phyloP scores from a whole-genome alignment of 2,329 filamentous ascomycete species.

The Pseudogymnoascus sp. region DNA sequence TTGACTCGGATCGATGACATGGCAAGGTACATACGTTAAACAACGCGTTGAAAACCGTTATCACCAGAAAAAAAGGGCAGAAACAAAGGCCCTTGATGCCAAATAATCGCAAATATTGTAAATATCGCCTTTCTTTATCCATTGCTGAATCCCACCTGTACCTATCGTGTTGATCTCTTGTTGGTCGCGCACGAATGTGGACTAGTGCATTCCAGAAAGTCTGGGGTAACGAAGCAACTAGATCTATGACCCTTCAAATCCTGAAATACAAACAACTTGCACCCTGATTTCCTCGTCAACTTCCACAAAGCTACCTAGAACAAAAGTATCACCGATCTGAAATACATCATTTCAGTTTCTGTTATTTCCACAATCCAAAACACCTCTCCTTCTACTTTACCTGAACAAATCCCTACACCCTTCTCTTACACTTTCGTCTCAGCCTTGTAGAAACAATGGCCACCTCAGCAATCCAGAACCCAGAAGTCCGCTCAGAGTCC shows the following conservation, averaged over 20 bases:
- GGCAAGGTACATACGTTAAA: background rate
- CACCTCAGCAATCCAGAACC: constrained; percentile 53
- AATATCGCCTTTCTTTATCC: background rate
- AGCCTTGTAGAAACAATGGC: constrained; percentile 44
- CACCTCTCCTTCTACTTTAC: background rate
- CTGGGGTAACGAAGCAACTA: constrained; percentile 7
- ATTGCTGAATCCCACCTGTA: background rate
- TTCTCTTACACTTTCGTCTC: background rate
- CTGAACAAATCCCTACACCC: background rate
- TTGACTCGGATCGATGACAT: background rate
- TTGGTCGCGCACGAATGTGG: background rate
- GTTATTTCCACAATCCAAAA: background rate
- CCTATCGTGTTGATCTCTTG: background rate
- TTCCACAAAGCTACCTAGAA: background rate
- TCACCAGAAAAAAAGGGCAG: background rate
- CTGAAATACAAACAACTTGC: constrained; percentile 4
- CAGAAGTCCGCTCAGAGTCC: constrained; percentile 51
- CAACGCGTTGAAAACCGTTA: background rate
- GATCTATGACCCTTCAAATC: constrained; percentile 8
- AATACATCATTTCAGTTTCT: background rate
- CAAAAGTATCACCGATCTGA: constrained; percentile 1
- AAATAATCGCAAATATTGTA: background rate
- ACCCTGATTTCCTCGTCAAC: constrained; percentile 3
- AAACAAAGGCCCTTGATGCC: background rate
- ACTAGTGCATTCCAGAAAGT: constrained; percentile 7